Percentiles rank a stretch among this genome's conserved stretches.
Evolutionary conservation across 106 monocot species (phyloP).

Genomic region (Posidonia australis): DNA sequence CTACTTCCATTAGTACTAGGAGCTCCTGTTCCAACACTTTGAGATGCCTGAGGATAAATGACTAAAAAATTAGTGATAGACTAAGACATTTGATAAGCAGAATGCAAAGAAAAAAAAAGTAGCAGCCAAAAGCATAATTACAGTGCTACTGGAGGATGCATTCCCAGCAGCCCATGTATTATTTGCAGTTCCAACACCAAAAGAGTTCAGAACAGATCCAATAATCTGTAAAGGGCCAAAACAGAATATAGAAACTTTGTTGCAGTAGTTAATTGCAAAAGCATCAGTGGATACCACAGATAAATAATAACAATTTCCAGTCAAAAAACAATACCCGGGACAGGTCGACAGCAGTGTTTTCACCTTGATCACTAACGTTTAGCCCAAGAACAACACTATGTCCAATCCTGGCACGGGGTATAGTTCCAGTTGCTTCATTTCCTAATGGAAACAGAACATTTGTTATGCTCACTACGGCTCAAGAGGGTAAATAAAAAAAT

Average conservation of each 20-base stretch:
- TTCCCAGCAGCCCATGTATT: constrained; percentile 15
- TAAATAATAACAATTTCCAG: not conserved
- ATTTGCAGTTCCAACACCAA: constrained; percentile 23
- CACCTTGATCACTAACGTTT: constrained; percentile 41
- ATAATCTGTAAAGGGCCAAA: constrained; percentile 45
- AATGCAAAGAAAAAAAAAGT: not conserved
- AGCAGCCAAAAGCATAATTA: constrained; percentile 3
- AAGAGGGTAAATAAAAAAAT: not conserved
- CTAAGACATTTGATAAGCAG: constrained; percentile 2
- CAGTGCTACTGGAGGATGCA: constrained; percentile 19
- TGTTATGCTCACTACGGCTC: not conserved
- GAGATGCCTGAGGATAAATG: constrained; percentile 17
- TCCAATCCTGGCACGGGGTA: constrained; percentile 29
- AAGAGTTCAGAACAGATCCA: constrained; percentile 56
- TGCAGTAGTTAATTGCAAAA: not conserved
- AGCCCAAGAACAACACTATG: constrained; percentile 62
- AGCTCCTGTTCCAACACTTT: constrained; percentile 24
- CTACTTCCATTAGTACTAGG: constrained; percentile 26
- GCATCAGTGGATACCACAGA: not conserved
- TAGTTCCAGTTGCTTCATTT: constrained; percentile 25
- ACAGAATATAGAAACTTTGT: not conserved
- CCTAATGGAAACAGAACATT: constrained; percentile 18
- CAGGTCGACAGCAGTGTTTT: constrained; percentile 33
- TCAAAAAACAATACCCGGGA: constrained; percentile 28
- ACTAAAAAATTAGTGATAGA: constrained; percentile 8